Percentiles rank a stretch among this genome's conserved stretches.
Evolutionary conservation across 2,329 filamentous ascomycete species (phyloP).

Genomic region (Diplodia mutila): DNA sequence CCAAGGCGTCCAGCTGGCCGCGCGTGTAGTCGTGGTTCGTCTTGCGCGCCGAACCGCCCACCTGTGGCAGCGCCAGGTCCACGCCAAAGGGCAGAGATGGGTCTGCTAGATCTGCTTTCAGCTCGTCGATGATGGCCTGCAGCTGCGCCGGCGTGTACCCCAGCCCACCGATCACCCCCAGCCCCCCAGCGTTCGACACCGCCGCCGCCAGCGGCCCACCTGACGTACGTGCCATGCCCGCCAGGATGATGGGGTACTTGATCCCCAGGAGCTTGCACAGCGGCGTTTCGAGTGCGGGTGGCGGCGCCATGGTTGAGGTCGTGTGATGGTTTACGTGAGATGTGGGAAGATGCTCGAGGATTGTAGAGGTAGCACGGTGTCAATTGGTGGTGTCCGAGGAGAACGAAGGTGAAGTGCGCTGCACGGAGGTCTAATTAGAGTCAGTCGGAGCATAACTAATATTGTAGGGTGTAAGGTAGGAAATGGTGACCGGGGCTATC

Average conservation of each 20-base stretch:
- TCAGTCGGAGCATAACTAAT: neutral
- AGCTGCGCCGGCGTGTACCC: conserved; percentile 67
- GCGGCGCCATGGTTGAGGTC: conserved; percentile 35
- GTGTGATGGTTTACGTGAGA: neutral
- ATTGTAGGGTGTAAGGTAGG: neutral
- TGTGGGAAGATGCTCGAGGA: neutral
- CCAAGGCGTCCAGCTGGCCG: conserved; percentile 83
- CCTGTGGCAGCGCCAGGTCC: conserved; percentile 87
- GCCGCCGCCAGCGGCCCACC: conserved; percentile 45
- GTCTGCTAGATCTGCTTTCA: conserved; percentile 72
- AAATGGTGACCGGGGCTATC: conserved; percentile 1
- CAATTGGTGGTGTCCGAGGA: neutral
- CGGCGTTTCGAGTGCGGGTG: conserved; percentile 40
- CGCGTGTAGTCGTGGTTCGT: conserved; percentile 97
- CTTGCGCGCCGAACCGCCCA: conserved; percentile 80
- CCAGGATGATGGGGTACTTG: conserved; percentile 85
- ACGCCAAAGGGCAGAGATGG: conserved; percentile 83
- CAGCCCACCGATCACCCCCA: conserved; percentile 61
- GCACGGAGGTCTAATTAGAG: neutral
- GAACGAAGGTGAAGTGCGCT: neutral
- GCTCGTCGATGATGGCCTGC: conserved; percentile 78
- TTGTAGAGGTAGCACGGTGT: no score
- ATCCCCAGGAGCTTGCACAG: conserved; percentile 70
- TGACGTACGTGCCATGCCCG: conserved; percentile 86
- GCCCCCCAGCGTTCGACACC: conserved; percentile 78